Percentiles rank a stretch among this genome's conserved stretches.
These are phyloP conservation scores for Ceratobasidium sp. DNA, from an alignment of 1,284 basidiomycete genomes.

Conservation along the genomic window DNA sequence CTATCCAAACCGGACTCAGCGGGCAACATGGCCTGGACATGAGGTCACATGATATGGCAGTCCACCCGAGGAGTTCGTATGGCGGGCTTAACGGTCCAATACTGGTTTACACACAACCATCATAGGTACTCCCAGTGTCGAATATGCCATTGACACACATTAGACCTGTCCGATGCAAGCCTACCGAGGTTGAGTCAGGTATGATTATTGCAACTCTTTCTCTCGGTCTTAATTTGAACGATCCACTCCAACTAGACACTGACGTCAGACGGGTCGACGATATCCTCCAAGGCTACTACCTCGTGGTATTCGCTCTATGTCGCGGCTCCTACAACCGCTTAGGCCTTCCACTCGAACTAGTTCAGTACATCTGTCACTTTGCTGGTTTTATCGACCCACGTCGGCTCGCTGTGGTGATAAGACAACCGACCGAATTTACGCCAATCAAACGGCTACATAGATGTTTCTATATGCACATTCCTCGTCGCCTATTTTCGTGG, in stretches of 20 bases:
- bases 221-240: not conserved
- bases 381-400: not conserved
- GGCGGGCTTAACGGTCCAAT: not conserved
- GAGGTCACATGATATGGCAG: not conserved
- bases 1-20: too few species aligned
- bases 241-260: not conserved
- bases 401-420: not conserved
- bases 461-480: not conserved
- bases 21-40: too few species aligned
- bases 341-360: constrained; percentile 13
- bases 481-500: not conserved
- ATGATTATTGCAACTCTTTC: not conserved
- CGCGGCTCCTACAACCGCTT: not conserved
- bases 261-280: not conserved
- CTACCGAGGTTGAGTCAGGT: not conserved
- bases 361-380: constrained; percentile 6
- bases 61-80: not conserved
- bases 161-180: not conserved
- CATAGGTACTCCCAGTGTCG: too few species aligned
- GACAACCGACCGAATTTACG: not conserved
- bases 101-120: too few species aligned
- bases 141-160: not conserved
- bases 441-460: not conserved
- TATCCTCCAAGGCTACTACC: constrained; percentile 2
- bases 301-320: not conserved